Percentiles rank a stretch among this genome's conserved stretches.
Conservation (phyloP, 1,139 yeast species). For the Kluyveromyces marxianus region DNA sequence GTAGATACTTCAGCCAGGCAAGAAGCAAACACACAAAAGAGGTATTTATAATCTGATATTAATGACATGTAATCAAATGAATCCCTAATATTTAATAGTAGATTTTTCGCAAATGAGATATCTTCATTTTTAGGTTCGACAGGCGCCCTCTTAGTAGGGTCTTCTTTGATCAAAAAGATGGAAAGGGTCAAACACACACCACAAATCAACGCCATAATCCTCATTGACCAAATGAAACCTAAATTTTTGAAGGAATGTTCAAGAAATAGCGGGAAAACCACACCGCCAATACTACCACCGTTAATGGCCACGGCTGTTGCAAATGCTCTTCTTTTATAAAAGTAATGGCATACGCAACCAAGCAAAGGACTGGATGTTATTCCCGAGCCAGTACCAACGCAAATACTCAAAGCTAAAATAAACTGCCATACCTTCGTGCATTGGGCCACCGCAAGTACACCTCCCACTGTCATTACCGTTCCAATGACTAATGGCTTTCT, state of each 20-base stretch:
- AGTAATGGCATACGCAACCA: slow-evolving; percentile 59
- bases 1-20: slow-evolving; percentile 22
- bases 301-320: slow-evolving; percentile 56
- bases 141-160: slow-evolving; percentile 6
- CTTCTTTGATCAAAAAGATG: slow-evolving; percentile 37
- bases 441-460: slow-evolving; percentile 48
- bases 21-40: slow-evolving; percentile 22
- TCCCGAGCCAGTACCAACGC: slow-evolving; percentile 52
- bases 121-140: neutral
- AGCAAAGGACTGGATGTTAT: slow-evolving; percentile 52
- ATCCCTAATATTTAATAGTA: slow-evolving; percentile 3
- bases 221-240: slow-evolving; percentile 58
- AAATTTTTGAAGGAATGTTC: slow-evolving; percentile 39
- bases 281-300: slow-evolving; percentile 68
- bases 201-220: slow-evolving; percentile 47
- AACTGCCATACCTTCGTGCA: slow-evolving; percentile 50
- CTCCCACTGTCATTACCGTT: slow-evolving; percentile 38
- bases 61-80: slow-evolving; percentile 24
- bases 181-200: slow-evolving; percentile 35
- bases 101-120: neutral
- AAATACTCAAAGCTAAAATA: slow-evolving; percentile 47
- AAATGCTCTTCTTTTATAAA: slow-evolving; percentile 46
- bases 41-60: slow-evolving; percentile 16
- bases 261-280: slow-evolving; percentile 53
- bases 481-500: slow-evolving; percentile 35